Evolutionary conservation across 2,329 filamentous ascomycete genomes (phyloP), one percentile per base, ranked within the genome.

Genomic region (Alternaria infectoria): DNA sequence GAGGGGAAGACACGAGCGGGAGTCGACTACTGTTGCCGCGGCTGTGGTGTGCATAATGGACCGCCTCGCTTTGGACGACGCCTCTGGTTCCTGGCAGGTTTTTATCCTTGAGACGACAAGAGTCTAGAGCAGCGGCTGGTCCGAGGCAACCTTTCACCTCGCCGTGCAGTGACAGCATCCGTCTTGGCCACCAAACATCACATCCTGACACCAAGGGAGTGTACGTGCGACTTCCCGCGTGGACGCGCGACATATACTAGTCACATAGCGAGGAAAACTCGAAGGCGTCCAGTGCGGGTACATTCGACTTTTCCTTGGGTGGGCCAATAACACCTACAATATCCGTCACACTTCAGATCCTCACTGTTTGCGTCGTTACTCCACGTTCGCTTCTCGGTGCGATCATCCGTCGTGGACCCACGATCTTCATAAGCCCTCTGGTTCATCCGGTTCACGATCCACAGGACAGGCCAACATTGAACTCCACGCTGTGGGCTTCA

Each of bases 91-190:
- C 49, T 49, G 40, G 47, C 59, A 51, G 59, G 55, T 59, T 58
- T 54, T 47, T 30, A 59, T 62, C 25, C 59, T 57, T 30, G 49
- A 46, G 26, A 56, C 26, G 28, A 49, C 17, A 23, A 40, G 36
- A 54, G 59, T 36, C 55, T 59, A 62, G 54, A 59, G 54, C 54
- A 52, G 54, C 46, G 49, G 47, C 49, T 57, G 26, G 47, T n/a
- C 55, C 43, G 28, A 17, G 40, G 28, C 51, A 32, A 30, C 57
- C 26, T 36, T 45, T 10, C 46, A 40, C 59, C 40, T 62, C 30
- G 55, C 55, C 55, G 47, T 52, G 49, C 49, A 52, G 19, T 59
- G 47, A 57, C 47, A 17, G 25, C 49, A 47, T 62, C 55, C 55
- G 25, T 46, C 54, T 46, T 61, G 45, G 58, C 32, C 25, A 36